Conservation (phyloP, 805 yeast species). For the Pichia cabralensis region DNA sequence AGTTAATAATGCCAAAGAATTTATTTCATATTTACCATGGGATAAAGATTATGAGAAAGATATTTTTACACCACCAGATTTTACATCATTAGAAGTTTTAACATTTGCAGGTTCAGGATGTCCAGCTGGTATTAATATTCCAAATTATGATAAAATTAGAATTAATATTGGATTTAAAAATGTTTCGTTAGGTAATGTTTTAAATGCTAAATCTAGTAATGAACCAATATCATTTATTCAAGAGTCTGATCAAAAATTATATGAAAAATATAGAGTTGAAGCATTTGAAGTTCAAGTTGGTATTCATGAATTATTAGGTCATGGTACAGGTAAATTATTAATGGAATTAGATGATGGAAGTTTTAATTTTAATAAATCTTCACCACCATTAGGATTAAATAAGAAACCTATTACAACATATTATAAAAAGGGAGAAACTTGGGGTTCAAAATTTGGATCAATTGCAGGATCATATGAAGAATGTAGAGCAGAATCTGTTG, state of each 20-base stretch:
- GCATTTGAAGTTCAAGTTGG: conserved; percentile 93
- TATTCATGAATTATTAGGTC: conserved; percentile 84
- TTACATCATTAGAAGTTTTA: conserved; percentile 80
- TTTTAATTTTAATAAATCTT: conserved; percentile 60
- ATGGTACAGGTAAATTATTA: conserved; percentile 80
- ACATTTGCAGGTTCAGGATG: conserved; percentile 86
- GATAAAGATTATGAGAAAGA: conserved; percentile 66
- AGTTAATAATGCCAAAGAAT: conserved; percentile 56
- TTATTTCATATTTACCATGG: conserved; percentile 72
- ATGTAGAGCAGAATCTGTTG: conserved; percentile 88
- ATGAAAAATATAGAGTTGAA: conserved; percentile 63
- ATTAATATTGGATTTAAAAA: conserved; percentile 79
- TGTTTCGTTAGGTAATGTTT: conserved; percentile 79
- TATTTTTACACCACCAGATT: conserved; percentile 84
- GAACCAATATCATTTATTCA: conserved; percentile 60
- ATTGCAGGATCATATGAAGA: conserved; percentile 85
- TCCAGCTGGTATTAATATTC: conserved; percentile 90
- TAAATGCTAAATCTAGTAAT: conserved; percentile 62
- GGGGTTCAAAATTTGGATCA: conserved; percentile 82
- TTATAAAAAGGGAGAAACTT: conserved; percentile 75
- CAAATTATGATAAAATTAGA: conserved; percentile 85
- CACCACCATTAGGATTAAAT: conserved; percentile 54
- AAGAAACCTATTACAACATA: conserved; percentile 55
- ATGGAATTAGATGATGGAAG: conserved; percentile 45
- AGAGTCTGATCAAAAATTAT: conserved; percentile 43